Evolutionary conservation across 1,284 basidiomycete genomes (phyloP), one percentile per base, ranked within the genome.

Genomic region (Papiliotrema nemorosa): DNA sequence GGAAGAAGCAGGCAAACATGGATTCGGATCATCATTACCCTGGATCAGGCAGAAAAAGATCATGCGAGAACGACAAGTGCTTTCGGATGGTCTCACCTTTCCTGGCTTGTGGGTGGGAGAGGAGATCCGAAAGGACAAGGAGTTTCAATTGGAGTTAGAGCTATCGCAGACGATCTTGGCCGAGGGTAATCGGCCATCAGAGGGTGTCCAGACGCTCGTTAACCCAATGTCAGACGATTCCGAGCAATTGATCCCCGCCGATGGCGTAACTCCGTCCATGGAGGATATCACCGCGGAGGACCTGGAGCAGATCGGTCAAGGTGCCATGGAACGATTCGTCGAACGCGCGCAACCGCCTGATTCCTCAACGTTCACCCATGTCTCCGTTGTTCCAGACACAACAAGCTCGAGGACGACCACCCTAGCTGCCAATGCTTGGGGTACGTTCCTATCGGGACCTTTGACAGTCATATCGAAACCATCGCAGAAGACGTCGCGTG

Each of bases 381-480:
- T 18, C 16, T 16, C 31, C 14, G 14, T 29, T 13, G 22, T 33
- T 10, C 10, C 9, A 33, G 31, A 33, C 10, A 33, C 31, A 33
- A 10, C 31, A 16, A 33, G 10, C 10, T 24, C 46, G 7, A 16
- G 6, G 20, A 44, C 43, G 9, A 9, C 25, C 9, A n/a, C 43
- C 16, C 10, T 16, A 7, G n/a, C 12, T 14, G 12, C 26, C 57
- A 22, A 39, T 53, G 53, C 16, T 52, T 96, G 91, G 90, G 89
- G 88, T 6, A 84, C 87, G 24, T 92, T 97, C 77, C 84, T 89
- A 70, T 96, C 90, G 24, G 85, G 88, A 36, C 88, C 90, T 42
- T 86, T 97, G 62, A 86, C 87, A 38, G 90, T 96, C 76, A 93
- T 97, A 67, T 96, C 92, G 64, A 97, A 97, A 74, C 92, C 92